Base-by-base conservation (phyloP, 306 rosid species). In the Fragaria iinumae region DNA sequence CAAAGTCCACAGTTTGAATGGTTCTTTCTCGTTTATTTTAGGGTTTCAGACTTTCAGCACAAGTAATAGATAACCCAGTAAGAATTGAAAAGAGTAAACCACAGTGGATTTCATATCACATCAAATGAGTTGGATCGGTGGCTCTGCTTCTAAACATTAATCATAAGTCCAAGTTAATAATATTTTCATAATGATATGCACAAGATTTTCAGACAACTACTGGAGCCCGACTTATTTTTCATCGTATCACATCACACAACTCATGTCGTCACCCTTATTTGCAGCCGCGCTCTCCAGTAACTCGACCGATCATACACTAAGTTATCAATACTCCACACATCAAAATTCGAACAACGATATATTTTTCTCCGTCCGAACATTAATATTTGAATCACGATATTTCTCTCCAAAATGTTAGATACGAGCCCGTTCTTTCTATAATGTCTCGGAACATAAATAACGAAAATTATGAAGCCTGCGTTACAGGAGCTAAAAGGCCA, bases 151-250 rank as follows among this genome's bases (percentile, higher is more conserved):
- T 52, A 52, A 11, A 41, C 44, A 41, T 73, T 57, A 59, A 59
- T 59, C 55, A 8, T 27, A 11, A 27, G 29, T 41, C 21, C 77
- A 39, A 16, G 11, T 21, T 59, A 12, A 56, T 1, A 3, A 20
- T 34, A 50, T 32, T 21, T 13, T 39, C 14, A 14, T 36, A 18
- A 74, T 74, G 41, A 74, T 59, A 25, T 59, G 77, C 69, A 59
- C 77, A 74, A 62, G 18, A 74, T 74, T 29, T 74, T 27, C n/a
- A 45, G 78, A 74, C 47, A 60, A 29, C 47, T 8, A 20, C 47
- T 18, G 71, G 71, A 44, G 20, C 71, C 71, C 6, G 17, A 5
- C 2, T 21, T 23, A 27, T 43, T 21, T 21, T 17, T 47, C 69
- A 62, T 62, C 69, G 29, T 43, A 60, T 18, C 29, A 69, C 57